Evolutionary conservation across 768 basidiomycete genomes (phyloP).

Genomic region (Amanita pallidorosea): DNA sequence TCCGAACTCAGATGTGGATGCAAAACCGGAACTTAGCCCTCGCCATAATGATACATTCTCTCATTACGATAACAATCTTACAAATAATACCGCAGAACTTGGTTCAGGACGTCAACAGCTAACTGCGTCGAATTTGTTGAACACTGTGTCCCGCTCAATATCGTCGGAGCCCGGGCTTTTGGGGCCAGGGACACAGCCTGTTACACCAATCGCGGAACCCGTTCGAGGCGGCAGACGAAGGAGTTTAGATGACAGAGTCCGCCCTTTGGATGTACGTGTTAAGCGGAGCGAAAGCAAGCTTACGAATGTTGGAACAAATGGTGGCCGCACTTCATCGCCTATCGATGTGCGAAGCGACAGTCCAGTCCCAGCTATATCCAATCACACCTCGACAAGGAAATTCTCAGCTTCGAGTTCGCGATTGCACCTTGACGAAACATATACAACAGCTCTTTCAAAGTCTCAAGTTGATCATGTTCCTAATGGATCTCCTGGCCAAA

Average conservation of each 20-base stretch:
- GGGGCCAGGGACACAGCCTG: conserved; percentile 32
- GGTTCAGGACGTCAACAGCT: conserved; percentile 6
- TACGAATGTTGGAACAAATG: conserved; percentile 1
- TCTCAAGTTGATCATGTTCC: not conserved
- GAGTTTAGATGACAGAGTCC: conserved; percentile 35
- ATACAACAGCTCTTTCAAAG: not conserved
- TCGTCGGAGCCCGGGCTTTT: conserved; percentile 10
- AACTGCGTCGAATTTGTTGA: conserved; percentile 18
- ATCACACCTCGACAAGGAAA: not conserved
- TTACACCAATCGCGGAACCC: conserved; percentile 16
- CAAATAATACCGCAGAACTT: conserved; percentile 9
- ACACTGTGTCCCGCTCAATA: not conserved
- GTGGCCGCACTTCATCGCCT: conserved; percentile 9
- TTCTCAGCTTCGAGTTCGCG: not conserved
- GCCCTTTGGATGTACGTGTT: conserved; percentile 27
- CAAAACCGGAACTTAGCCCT: conserved; percentile 19
- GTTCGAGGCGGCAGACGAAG: conserved; percentile 22
- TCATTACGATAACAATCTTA: conserved; percentile 11
- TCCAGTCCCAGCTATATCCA: conserved; percentile 11
- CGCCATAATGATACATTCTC: conserved; percentile 29
- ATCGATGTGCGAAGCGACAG: not conserved
- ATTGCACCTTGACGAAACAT: not conserved
- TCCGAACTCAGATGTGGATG: conserved; percentile 2
- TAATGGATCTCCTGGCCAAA: not conserved
- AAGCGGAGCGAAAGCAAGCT: conserved; percentile 15